Conservation (phyloP, 2,329 filamentous ascomycete species). For the Exophiala sp. region DNA sequence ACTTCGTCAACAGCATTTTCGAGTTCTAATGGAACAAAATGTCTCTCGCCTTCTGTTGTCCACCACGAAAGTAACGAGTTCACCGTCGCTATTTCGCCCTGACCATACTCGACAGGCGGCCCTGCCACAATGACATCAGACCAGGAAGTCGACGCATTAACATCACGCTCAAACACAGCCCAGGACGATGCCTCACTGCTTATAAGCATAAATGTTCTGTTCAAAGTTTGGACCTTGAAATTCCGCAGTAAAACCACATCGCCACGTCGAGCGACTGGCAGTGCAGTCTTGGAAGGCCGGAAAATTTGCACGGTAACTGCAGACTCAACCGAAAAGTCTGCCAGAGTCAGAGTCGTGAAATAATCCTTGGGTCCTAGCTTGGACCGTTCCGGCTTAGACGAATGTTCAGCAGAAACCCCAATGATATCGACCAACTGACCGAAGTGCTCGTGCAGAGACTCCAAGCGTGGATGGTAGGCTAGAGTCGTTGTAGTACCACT, state of each 20-base stretch:
- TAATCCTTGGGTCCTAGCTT: constrained; percentile 40
- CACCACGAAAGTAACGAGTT: constrained; percentile 42
- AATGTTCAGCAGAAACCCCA: constrained; percentile 37
- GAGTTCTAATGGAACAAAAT: not conserved
- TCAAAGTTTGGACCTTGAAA: constrained; percentile 43
- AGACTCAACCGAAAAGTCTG: constrained; percentile 41
- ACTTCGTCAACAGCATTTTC: not conserved
- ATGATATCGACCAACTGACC: constrained; percentile 41
- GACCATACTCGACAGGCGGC: constrained; percentile 39
- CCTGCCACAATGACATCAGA: constrained; percentile 34
- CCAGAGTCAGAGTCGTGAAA: constrained; percentile 40
- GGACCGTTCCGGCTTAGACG: constrained; percentile 30
- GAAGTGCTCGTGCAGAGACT: constrained; percentile 42
- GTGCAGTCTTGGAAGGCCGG: constrained; percentile 36
- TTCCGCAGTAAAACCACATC: constrained; percentile 45
- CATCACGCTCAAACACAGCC: constrained; percentile 40
- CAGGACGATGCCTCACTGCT: constrained; percentile 44
- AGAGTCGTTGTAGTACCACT: constrained; percentile 39
- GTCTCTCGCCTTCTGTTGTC: constrained; percentile 32
- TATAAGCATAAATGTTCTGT: constrained; percentile 40
- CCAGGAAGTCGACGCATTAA: constrained; percentile 19
- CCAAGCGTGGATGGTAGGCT: constrained; percentile 44
- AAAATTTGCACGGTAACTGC: constrained; percentile 42
- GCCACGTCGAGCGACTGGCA: constrained; percentile 39
- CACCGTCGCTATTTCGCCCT: constrained; percentile 37